Percentiles rank a stretch among this genome's conserved stretches.
phyloP scores from a whole-genome alignment of 179 eudicot species.

The Spergularia azorica region DNA sequence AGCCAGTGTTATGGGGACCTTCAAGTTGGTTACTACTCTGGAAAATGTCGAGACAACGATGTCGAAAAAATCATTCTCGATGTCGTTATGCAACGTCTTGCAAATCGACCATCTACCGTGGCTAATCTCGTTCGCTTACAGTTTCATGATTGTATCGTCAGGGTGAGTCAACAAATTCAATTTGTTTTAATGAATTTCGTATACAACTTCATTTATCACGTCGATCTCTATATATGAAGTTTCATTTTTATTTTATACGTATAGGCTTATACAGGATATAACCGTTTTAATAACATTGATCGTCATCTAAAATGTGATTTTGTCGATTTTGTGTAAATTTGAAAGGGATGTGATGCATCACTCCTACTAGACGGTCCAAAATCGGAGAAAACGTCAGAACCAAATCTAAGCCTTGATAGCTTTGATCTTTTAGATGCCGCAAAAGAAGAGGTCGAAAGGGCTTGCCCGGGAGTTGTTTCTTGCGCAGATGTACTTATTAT shows the following conservation, averaged over 20 bases:
- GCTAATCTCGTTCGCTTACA: slow-evolving; percentile 26
- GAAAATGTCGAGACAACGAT: slow-evolving; percentile 24
- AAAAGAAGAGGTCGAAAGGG: slow-evolving; percentile 35
- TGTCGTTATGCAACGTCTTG: slow-evolving; percentile 9
- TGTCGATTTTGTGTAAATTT: neutral
- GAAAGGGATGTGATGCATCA: slow-evolving; percentile 46
- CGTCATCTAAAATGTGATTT: no score
- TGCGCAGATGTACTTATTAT: slow-evolving; percentile 43
- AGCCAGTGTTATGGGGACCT: slow-evolving; percentile 20
- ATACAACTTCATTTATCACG: neutral
- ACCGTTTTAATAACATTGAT: no score
- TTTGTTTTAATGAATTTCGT: no score
- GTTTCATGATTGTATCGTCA: slow-evolving; percentile 31
- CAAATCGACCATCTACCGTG: slow-evolving; percentile 7
- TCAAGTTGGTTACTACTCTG: slow-evolving; percentile 21
- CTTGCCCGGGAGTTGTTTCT: slow-evolving; percentile 48
- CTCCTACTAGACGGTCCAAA: slow-evolving; percentile 33
- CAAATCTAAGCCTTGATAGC: slow-evolving; percentile 31
- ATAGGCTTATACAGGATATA: no score
- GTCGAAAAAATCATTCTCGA: slow-evolving; percentile 21
- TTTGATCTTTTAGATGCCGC: slow-evolving; percentile 32
- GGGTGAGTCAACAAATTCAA: slow-evolving; percentile 10
- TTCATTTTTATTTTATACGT: neutral
- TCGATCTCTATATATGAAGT: neutral
- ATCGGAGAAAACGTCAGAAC: slow-evolving; percentile 30